These are phyloP conservation scores for Solanum okadae DNA, from an alignment of 257 asterid species.

Conservation along the genomic window DNA sequence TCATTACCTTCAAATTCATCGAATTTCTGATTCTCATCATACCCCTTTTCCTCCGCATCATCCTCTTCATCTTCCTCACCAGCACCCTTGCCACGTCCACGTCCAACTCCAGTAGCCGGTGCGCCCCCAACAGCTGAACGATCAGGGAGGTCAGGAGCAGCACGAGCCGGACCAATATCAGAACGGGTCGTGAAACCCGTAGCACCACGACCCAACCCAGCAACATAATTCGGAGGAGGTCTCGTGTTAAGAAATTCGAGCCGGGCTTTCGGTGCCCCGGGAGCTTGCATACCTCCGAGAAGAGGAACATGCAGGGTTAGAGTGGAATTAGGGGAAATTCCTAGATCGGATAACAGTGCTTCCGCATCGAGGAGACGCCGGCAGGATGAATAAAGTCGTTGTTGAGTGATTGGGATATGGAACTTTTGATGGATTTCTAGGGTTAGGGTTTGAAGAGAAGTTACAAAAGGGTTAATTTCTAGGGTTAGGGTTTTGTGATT, in stretches of 20 bases:
- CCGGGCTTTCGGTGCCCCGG: constrained; percentile 38
- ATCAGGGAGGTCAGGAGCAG: constrained; percentile 83
- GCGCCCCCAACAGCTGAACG: constrained; percentile 43
- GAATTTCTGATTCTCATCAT: constrained; percentile 86
- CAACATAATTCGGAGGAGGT: constrained; percentile 79
- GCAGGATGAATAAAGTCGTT: constrained; percentile 49
- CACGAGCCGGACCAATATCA: constrained; percentile 94
- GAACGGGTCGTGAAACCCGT: constrained; percentile 94
- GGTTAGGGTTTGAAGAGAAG: constrained; percentile 29
- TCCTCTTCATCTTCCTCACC: constrained; percentile 81
- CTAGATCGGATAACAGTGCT: constrained; percentile 28
- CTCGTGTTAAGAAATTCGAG: constrained; percentile 51
- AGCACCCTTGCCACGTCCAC: constrained; percentile 57
- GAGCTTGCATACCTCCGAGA: constrained; percentile 69
- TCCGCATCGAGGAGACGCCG: constrained; percentile 29
- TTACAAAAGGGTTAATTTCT: constrained; percentile 37
- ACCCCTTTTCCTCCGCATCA: constrained; percentile 68
- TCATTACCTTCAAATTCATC: constrained; percentile 93
- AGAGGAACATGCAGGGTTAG: constrained; percentile 48
- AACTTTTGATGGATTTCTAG: constrained; percentile 28
- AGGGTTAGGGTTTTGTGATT: constrained; percentile 48
- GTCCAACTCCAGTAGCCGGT: constrained; percentile 36
- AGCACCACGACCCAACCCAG: constrained; percentile 96
- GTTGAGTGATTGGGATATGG: constrained; percentile 37
- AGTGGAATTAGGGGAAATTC: constrained; percentile 43